Percentiles rank a stretch among this genome's conserved stretches.
Evolutionary conservation across 345 rosid genomes (phyloP).

Genomic region (Euphorbia pulcherrima): DNA sequence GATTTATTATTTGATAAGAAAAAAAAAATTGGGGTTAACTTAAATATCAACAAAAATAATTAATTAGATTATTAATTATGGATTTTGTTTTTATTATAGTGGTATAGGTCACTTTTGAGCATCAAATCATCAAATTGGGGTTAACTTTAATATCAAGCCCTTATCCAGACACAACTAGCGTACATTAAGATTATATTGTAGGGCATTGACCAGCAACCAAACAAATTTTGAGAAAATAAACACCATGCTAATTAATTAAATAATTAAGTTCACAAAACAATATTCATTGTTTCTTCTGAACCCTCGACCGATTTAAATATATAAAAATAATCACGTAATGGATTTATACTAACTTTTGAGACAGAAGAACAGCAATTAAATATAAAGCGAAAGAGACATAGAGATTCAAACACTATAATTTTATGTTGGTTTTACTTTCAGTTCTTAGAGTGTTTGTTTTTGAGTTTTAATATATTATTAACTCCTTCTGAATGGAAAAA

Average conservation of each 20-base stretch:
- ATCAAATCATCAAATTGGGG: constrained; percentile 25
- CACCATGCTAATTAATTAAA: not conserved
- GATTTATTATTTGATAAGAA: no score
- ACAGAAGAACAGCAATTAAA: no score
- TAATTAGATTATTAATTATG: not conserved
- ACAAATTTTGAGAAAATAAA: not conserved
- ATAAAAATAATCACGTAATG: no score
- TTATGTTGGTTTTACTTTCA: no score
- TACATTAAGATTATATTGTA: constrained; percentile 20
- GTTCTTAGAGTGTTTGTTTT: no score
- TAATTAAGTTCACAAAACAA: not conserved
- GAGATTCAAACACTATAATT: no score
- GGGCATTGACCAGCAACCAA: constrained; percentile 20
- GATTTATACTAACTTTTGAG: no score
- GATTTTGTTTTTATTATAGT: constrained; percentile 15
- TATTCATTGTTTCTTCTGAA: not conserved
- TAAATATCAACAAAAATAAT: not conserved
- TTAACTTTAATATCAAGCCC: constrained; percentile 4
- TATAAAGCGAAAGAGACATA: no score
- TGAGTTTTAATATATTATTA: no score
- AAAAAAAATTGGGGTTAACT: no score
- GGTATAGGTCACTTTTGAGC: constrained; percentile 6
- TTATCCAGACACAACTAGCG: constrained; percentile 17
- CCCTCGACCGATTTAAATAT: no score
- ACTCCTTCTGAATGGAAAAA: no score